Evolutionary conservation across 257 asterid genomes (phyloP), one percentile per base, ranked within the genome.

Genomic region (Ballota nigra): DNA sequence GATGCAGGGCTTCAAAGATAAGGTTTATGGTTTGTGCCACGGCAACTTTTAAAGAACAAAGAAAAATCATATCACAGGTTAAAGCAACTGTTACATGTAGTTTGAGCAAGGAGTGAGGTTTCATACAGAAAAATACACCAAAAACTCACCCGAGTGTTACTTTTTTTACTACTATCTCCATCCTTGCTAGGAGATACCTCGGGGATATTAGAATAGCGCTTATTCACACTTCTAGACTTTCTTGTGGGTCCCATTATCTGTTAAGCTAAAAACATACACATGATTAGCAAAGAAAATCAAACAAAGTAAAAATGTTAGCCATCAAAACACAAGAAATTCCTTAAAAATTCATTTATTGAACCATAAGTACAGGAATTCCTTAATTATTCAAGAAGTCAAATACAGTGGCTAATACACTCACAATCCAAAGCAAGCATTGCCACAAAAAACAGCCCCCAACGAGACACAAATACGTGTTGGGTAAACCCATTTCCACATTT

Each of bases 171-270:
- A 79, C 71, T 81, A 45, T 84, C 90, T 23, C 82, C 90, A 63
- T 86, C 95, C 83, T 86, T 94, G 70, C 75, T 82, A 66, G 97
- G 96, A 73, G 98, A 89, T 16, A 75, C 88, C 26, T 92, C 97
- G 58, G 71, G 79, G 70, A 82, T 71, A 73, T 76, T 66, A 65
- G 92, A 83, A 70, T 86, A 80, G 7, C 90, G 86, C 81, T 87
- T 91, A 79, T 88, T 85, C 80, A 85, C 78, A 51, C 82, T 94
- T 79, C 87, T 86, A 26, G 92, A 78, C 82, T 94, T 94, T 81
- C 96, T 86, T 41, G 88, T 47, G 41, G 99, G 98, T 45, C 85
- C 96, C 99, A 94, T 94, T 68, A 62, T 71, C 73, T 33, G 70
- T 78, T 76, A 72, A 61, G 34, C 26, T 52, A 75, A 31, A 67